A percentile compares a stretch with the other conserved stretches of the same genome.
phyloP scores from a whole-genome alignment of 176 grass and related monocot species.

The Zizania latifolia region DNA sequence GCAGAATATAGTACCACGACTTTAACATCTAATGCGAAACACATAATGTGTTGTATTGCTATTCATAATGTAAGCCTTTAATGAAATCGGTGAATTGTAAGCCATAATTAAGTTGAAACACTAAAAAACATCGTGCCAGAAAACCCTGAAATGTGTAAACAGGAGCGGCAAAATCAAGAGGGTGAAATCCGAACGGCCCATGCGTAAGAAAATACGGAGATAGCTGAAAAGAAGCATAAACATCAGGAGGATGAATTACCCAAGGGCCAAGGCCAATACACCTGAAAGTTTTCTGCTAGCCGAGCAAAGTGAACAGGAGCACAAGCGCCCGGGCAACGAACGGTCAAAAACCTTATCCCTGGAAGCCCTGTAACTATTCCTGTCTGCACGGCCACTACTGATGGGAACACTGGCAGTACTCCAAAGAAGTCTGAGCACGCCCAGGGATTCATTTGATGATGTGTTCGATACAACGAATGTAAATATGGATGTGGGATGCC shows the following conservation, averaged over 20 bases:
- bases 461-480: constrained; percentile 21
- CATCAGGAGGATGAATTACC: constrained; percentile 2
- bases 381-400: constrained; percentile 7
- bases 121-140: not conserved
- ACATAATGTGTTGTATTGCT: not conserved
- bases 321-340: constrained; percentile 19
- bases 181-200: not conserved
- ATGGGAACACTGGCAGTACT: constrained; percentile 22
- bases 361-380: constrained; percentile 42
- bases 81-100: not conserved
- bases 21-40: not conserved
- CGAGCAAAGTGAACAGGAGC: constrained; percentile 17
- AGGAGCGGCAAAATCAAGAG: not conserved
- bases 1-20: not conserved
- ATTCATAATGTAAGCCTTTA: no score
- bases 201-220: constrained; percentile 7
- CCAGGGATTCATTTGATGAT: constrained; percentile 44
- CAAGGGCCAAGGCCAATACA: not conserved
- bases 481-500: constrained; percentile 2
- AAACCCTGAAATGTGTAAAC: constrained; percentile 2
- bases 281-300: constrained; percentile 9
- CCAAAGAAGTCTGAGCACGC: constrained; percentile 39
- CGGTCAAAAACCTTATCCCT: constrained; percentile 22
- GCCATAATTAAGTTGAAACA: not conserved
- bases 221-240: constrained; percentile 5